phyloP scores from a whole-genome alignment of 306 rosid genomes.

The Parietaria judaica region DNA sequence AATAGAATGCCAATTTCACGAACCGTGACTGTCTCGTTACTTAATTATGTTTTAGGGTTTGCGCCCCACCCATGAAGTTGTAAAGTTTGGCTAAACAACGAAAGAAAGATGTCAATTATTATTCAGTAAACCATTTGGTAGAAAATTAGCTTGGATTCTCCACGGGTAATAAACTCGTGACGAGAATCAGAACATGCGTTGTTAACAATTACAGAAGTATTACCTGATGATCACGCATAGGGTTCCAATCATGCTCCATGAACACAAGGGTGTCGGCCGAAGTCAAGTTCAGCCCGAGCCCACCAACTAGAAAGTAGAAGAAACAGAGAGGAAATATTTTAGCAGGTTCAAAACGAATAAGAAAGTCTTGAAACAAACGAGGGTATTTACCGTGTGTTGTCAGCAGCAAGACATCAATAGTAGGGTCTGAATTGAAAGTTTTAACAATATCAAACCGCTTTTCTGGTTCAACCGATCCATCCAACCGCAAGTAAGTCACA shows the following conservation, averaged over 20 bases:
- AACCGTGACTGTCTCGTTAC: neutral
- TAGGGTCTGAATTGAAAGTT: constrained; percentile 95
- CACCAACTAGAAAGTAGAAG: constrained; percentile 57
- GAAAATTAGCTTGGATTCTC: too few species aligned
- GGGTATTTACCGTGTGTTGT: constrained; percentile 72
- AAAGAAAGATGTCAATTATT: too few species aligned
- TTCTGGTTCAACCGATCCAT: constrained; percentile 84
- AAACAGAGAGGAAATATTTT: neutral
- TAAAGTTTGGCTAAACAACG: too few species aligned
- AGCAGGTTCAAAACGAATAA: too few species aligned
- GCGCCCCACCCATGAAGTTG: too few species aligned
- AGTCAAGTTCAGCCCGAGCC: constrained; percentile 95
- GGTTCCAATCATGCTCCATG: constrained; percentile 99
- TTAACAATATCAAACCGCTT: constrained; percentile 93
- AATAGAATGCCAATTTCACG: neutral
- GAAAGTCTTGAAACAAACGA: neutral
- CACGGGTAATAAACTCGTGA: too few species aligned
- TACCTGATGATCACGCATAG: constrained; percentile 98
- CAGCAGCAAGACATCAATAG: constrained; percentile 83
- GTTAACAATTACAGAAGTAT: neutral
- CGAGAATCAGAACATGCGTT: too few species aligned
- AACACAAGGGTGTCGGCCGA: constrained; percentile 92
- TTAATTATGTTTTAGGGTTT: too few species aligned
- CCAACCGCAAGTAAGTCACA: constrained; percentile 83
- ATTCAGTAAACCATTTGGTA: too few species aligned